A percentile compares a stretch with the other conserved stretches of the same genome.
Conservation (phyloP, 768 basidiomycete species). For the Rhodotorula diobovata region DNA sequence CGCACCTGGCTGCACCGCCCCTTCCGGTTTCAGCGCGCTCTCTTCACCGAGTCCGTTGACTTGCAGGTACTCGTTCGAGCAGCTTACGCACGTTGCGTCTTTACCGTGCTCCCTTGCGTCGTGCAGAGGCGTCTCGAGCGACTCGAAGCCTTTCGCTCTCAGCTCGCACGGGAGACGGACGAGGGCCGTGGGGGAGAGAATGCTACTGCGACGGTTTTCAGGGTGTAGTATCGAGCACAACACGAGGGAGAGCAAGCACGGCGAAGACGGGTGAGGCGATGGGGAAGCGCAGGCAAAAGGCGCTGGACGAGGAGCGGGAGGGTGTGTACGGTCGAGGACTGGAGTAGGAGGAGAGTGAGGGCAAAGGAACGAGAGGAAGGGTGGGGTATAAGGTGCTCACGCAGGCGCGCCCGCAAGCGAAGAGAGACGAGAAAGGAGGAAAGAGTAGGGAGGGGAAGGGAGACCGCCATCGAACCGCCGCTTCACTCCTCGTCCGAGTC, state of each 20-base stretch:
- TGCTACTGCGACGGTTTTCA: neutral
- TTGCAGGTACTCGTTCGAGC: no score
- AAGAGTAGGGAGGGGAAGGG: neutral
- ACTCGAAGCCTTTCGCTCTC: neutral
- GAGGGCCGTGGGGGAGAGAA: neutral
- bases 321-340: neutral
- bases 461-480: neutral
- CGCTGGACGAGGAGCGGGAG: neutral
- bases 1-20: no score
- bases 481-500: slow-evolving; percentile 31
- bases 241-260: neutral
- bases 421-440: neutral
- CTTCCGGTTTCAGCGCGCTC: no score
- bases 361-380: neutral
- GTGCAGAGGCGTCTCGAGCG: no score
- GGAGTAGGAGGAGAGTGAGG: neutral
- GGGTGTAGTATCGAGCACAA: neutral
- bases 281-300: no score
- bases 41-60: no score
- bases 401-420: neutral
- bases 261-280: no score
- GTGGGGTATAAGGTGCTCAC: neutral
- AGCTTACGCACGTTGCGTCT: no score
- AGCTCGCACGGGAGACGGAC: neutral
- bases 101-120: no score